Conservation (phyloP, 208 protist genomes). For the Angomonas deanei region DNA sequence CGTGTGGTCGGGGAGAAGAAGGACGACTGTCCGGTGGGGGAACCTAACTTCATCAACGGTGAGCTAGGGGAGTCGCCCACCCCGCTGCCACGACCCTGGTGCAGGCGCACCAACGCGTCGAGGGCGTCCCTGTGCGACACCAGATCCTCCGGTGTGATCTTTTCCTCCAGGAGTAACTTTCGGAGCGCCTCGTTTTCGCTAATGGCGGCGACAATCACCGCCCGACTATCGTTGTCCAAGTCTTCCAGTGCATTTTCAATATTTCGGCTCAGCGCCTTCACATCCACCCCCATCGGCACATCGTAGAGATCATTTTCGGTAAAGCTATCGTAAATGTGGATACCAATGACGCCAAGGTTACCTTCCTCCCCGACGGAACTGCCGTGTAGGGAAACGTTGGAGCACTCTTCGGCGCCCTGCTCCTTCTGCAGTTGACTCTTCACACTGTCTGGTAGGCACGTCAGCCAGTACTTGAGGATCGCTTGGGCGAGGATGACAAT, state of each 20-base stretch:
- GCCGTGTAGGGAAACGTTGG: constrained; percentile 35
- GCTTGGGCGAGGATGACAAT: constrained; percentile 45
- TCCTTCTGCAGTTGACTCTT: constrained; percentile 30
- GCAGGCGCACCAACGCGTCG: constrained; percentile 19
- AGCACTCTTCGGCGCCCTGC: constrained; percentile 42
- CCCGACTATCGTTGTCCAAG: constrained; percentile 28
- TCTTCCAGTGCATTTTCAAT: background rate
- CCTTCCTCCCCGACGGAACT: constrained; percentile 8
- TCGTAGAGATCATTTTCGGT: constrained; percentile 68
- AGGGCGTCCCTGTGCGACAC: constrained; percentile 28
- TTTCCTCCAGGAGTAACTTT: constrained; percentile 38
- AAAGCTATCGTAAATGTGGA: constrained; percentile 54
- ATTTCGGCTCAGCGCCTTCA: background rate
- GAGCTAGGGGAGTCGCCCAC: background rate
- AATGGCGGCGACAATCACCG: constrained; percentile 27
- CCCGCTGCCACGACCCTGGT: background rate
- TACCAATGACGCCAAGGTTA: constrained; percentile 42
- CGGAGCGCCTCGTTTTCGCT: constrained; percentile 35
- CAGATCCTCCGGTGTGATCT: constrained; percentile 40
- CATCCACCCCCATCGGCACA: constrained; percentile 19
- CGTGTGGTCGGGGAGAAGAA: constrained; percentile 16
- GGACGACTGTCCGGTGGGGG: background rate
- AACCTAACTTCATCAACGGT: constrained; percentile 1
- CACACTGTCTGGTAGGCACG: constrained; percentile 29
- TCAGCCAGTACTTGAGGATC: constrained; percentile 75